Base-by-base conservation (phyloP, 2,329 filamentous ascomycete species). In the Tricladium varicosporioides region DNA sequence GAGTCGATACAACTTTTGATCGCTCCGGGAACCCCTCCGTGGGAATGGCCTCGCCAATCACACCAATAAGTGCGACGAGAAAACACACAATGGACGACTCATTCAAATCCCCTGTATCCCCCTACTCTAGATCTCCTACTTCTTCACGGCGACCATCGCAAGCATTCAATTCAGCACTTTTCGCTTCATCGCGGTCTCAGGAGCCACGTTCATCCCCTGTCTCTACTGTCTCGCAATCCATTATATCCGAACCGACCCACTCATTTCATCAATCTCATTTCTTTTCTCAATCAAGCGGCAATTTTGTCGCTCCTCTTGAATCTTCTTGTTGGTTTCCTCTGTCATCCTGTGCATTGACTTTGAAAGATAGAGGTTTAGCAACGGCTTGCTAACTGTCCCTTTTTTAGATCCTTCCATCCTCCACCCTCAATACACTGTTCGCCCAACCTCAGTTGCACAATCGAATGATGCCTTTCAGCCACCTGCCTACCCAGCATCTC, bases 281-380 rank as follows among this genome's bases (percentile, higher is more conserved):
- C 70, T 80, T 80, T 74, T 75, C 74, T 75, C 78, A 79, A 67
- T 78, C 75, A 61, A 80, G 76, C 68, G 78, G 78, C 60, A 78
- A 76, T 71, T 80, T 80, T 67, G 71, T 80, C 63, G 73, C 77
- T 70, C 78, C 78, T 71, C 75, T 79, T 65, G 72, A 75, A 69
- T 75, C 73, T 70, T 78, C 76, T 71, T 80, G 78, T 81, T 75
- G 73, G 77, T 81, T 78, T 78, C 72, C 72, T 75, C 68, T 67
- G 69, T 70, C 66, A 67, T 63, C 65, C 60, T 53, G 58, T 58
- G 53, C 51, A 51, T 15, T 61, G 47, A 4, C 51, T 43, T 40
- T 32, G 54, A 42, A 43, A 27, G 22, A 36, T 16, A 46, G 42
- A 45, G 18, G 43, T 32, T 43, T n/a, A 13, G 18, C 53, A 60